Conservation (phyloP, 164 flowering plant species). For the Umbilicus rupestris region DNA sequence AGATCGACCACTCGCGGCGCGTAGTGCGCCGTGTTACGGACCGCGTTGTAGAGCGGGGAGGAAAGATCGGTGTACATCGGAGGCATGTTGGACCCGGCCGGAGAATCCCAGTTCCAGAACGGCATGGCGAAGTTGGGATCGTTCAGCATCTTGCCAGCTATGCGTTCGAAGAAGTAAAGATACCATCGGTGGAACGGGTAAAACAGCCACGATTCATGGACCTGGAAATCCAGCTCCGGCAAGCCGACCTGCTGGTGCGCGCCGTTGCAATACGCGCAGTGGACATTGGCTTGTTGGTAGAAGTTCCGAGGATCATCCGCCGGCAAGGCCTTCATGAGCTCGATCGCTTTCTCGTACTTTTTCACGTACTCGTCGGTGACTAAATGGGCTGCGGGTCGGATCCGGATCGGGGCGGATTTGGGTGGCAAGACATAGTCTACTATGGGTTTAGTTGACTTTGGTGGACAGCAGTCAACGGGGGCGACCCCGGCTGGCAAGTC, state of each 20-base stretch:
- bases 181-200: constrained; percentile 49
- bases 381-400: constrained; percentile 55
- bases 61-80: constrained; percentile 20
- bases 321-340: constrained; percentile 43
- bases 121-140: constrained; percentile 57
- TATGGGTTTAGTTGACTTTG: constrained; percentile 22
- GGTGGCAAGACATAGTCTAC: constrained; percentile 40
- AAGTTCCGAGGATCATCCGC: constrained; percentile 28
- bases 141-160: constrained; percentile 40
- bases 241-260: constrained; percentile 26
- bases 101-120: constrained; percentile 62
- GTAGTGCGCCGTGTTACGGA: constrained; percentile 23
- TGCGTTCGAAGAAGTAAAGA: constrained; percentile 34
- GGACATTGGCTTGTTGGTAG: constrained; percentile 30
- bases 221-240: constrained; percentile 30
- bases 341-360: constrained; percentile 39
- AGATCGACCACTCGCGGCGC: constrained; percentile 36
- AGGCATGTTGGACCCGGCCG: constrained; percentile 49
- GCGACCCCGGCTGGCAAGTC: constrained; percentile 21
- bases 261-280: constrained; percentile 37
- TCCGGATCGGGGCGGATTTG: constrained; percentile 19
- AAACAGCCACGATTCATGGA: constrained; percentile 57
- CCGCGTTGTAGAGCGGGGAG: constrained; percentile 30
- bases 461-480: constrained; percentile 49
- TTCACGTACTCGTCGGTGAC: constrained; percentile 30